Base-by-base conservation (phyloP, 805 yeast species). In the Sugiyamaella americana region DNA sequence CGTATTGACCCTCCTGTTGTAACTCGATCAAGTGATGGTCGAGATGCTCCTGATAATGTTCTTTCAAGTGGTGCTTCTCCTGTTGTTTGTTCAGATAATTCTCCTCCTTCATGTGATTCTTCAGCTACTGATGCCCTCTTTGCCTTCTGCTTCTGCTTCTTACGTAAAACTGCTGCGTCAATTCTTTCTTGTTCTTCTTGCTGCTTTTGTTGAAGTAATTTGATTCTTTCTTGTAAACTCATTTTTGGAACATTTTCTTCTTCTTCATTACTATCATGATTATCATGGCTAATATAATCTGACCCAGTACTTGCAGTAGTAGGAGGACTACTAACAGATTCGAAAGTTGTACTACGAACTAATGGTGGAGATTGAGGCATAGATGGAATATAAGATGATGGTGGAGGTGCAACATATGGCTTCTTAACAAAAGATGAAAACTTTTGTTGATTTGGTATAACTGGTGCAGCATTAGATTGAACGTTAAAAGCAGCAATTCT, bases 191-290 rank as follows among this genome's bases (percentile, higher is more conserved):
- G 85, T 56, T 87, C 94, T 58, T 84, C 84, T 49, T 76, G 78
- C 60, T 87, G 96, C 49, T 81, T 80, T 58, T 86, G 78, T 62
- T 89, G 95, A 43, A 91, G 70, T 58, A 86, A 58, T 3, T 87
- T 87, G 60, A 91, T 87, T 54, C 98, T 75, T 56, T 93, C 97
- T 60, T 84, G 84, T 57, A 91, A 70, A 48, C 94, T 82, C 69
- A 88, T 66, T 55, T 84, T 80, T 5, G 96, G 96, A 29, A 74
- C 77, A 26, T 74, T 82, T 23, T 71, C 77, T 48, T 76, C 78
- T 19, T 53, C 58, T 37, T 53, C 40, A 44, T 54, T 58, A 13
- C 44, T 52, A 22, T 50, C 51, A 19, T 48, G 37, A 38, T 45
- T 50, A 57, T 39, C 26, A 52, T 35, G 4, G 53, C 44, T 8